A percentile compares a stretch with the other conserved stretches of the same genome.
Conservation (phyloP, 306 rosid species). For the Castanopsis chinensis region DNA sequence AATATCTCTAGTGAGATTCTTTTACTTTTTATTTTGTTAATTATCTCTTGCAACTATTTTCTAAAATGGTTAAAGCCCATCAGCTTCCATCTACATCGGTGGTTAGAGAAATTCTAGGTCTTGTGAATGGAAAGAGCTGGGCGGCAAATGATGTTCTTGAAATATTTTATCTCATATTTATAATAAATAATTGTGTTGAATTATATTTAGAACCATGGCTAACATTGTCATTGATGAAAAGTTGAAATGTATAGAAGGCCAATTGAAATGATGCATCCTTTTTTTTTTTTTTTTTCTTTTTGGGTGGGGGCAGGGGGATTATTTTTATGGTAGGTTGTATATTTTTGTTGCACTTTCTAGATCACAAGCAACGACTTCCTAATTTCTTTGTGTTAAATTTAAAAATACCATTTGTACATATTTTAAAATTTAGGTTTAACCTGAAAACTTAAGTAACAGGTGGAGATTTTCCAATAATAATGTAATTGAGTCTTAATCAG, state of each 20-base stretch:
- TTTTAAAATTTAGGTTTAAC: background rate
- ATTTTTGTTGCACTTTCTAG: background rate
- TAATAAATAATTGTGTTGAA: background rate
- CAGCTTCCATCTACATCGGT: slow-evolving; percentile 11
- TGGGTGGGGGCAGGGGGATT: too few species aligned
- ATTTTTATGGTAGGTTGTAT: background rate
- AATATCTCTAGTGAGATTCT: slow-evolving; percentile 66
- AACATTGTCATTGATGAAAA: background rate
- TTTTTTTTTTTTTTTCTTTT: too few species aligned
- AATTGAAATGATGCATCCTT: background rate
- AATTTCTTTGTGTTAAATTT: background rate
- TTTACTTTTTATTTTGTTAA: slow-evolving; percentile 8
- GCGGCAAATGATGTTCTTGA: background rate
- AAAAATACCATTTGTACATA: background rate
- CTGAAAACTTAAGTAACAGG: background rate
- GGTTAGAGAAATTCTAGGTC: background rate
- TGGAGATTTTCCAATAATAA: too few species aligned
- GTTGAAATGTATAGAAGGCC: background rate
- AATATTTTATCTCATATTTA: background rate
- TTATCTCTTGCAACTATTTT: background rate
- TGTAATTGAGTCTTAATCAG: too few species aligned
- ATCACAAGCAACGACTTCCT: background rate
- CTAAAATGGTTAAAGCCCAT: background rate
- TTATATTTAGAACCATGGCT: background rate
- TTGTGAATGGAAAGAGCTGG: background rate